Evolutionary conservation across 2,329 filamentous ascomycete species (phyloP), one percentile per base, ranked within the genome.

Genomic region (Raffaelea albimanens): DNA sequence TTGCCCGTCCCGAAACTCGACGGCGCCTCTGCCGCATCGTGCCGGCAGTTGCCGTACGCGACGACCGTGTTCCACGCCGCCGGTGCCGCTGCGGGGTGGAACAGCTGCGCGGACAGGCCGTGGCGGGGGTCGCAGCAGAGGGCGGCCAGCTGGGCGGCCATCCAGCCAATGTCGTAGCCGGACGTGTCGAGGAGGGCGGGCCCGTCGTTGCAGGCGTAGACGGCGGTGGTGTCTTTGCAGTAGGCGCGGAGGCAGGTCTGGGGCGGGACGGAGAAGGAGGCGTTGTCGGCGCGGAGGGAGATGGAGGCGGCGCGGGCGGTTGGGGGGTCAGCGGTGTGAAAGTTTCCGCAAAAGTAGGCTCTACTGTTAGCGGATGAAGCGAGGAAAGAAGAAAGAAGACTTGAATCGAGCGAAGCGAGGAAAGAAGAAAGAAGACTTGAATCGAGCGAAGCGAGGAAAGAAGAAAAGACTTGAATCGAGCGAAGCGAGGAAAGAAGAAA

Each of bases 41-140:
- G 52, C 2, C 44, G 42, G 41, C 53, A 55, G 50, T 55, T 55
- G n/a, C 52, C 52, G 25, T 55, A 55, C 20, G 43, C 53, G 11
- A 54, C 47, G 2, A 55, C 46, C 1, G 43, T 40, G 46, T 54
- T 54, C 50, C 49, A 55, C 2, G 20, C 18, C 2, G 47, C 46
- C 5, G 53, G 53, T n/a, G n/a, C n/a, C n/a, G n/a, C n/a, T n/a
- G n/a, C n/a, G n/a, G n/a, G n/a, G 18, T 55, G 50, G 44, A 55
- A 55, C 1, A 55, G 22, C 45, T 55, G 53, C 1, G 45, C 53
- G n/a, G 52, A 52, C 22, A 40, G n/a, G 18, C 25, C 52, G 44
- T 49, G 44, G 34, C 46, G 41, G 2, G 43, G 14, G 44, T 52
- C 50, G 49, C 53, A 55, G 50, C 53, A 55, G 16, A 55, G 49